Base-by-base conservation (phyloP, 1,284 basidiomycete species). In the Takashimella koratensis region DNA sequence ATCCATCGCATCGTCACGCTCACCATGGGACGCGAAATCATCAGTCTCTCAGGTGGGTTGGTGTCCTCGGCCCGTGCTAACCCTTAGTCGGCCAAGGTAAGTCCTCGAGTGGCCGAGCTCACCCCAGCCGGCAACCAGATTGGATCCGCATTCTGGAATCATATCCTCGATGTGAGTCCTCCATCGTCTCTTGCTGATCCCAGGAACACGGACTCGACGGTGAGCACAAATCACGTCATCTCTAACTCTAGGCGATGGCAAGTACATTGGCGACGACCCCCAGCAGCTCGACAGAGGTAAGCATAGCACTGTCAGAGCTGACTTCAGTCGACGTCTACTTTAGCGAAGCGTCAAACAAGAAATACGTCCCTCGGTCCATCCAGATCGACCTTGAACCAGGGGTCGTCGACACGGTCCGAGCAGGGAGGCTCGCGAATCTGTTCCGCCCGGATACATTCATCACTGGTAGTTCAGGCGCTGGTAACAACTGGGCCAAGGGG, bases 351-450 rank as follows among this genome's bases (percentile, higher is more conserved):
- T 53, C 61, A 16, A 70, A 69, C 53, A 49, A 58, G 40, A 71
- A 71, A 63, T 94, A 90, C 63, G 90, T 97, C n/a, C 93, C 93
- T n/a, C 83, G 93, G 51, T 91, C 89, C 62, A 83, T 94, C 27
- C 88, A 93, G 69, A 79, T 97, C 66, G 93, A 97, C 78, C 79
- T 97, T 49, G 93, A 97, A 75, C 80, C 86, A n/a, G 89, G 90
- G 25, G 94, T 96, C 16, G 86, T 88, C 69, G 86, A 95, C 67
- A 82, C 76, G 36, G 72, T 80, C 55, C 71, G 81, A 54, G 86
- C 88, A 56, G 62, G 83, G 70, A 64, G 68, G 13, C 60, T 76
- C 46, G 72, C 71, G 25, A 65, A 70, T 58, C 80, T 97, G 22
- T 97, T 92, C 79, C 83, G 87, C 52, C 93, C 93, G 11, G 92